Evolutionary conservation across 495 filamentous ascomycete genomes (phyloP).

Genomic region (Podospora bellae-mahoneyi): DNA sequence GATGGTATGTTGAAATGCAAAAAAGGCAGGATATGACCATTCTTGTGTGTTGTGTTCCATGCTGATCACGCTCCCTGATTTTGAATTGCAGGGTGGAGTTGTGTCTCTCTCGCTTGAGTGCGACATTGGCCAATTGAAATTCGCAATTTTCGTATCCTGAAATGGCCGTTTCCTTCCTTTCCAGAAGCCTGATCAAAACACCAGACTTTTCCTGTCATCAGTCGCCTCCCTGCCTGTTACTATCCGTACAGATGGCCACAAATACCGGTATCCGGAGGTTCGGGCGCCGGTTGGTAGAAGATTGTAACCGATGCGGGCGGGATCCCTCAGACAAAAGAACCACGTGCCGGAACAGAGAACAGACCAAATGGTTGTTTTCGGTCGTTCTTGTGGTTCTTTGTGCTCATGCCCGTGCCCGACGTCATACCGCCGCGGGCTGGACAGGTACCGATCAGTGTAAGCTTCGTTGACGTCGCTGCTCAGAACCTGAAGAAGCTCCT

Average conservation of each 20-base stretch:
- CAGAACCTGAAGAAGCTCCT: background rate
- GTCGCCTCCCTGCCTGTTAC: background rate
- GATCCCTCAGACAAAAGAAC: background rate
- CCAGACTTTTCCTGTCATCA: background rate
- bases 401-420: background rate
- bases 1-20: background rate
- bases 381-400: constrained; percentile 4
- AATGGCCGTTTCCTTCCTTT: background rate
- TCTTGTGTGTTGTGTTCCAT: constrained; percentile 1
- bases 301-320: background rate
- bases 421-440: constrained; percentile 3
- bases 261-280: background rate
- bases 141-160: constrained; percentile 4
- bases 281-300: no score
- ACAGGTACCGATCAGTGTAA: background rate
- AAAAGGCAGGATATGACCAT: background rate
- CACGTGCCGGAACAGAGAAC: background rate
- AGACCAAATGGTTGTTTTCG: background rate
- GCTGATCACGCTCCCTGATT: constrained; percentile 2
- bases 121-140: constrained; percentile 8
- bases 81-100: constrained; percentile 8
- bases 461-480: background rate
- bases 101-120: background rate
- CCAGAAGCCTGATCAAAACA: background rate
- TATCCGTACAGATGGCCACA: background rate